Percentiles rank a stretch among this genome's conserved stretches.
These are phyloP conservation scores for Lepidium aucheri DNA, from an alignment of 345 rosid species.

Conservation along the genomic window DNA sequence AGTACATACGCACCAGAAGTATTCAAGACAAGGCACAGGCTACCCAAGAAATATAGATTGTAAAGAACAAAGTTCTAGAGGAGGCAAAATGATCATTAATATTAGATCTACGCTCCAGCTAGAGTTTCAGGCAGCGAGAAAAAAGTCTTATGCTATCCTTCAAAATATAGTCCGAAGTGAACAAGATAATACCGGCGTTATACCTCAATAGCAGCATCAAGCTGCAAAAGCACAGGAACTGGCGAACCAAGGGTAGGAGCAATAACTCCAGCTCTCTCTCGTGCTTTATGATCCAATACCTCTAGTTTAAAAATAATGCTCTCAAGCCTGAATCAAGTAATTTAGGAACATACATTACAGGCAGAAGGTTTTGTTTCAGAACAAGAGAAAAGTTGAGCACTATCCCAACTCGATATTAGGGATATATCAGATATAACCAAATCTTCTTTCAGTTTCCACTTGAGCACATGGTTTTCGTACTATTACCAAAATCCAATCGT, in stretches of 20 bases:
- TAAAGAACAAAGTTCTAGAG: not conserved
- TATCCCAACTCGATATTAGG: not conserved
- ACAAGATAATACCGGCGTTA: conserved; percentile 13
- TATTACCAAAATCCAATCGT: not conserved
- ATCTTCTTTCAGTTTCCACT: not conserved
- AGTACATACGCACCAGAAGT: not conserved
- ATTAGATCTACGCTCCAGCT: not conserved
- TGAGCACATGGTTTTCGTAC: not conserved
- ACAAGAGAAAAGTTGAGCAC: not conserved
- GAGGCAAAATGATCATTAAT: not conserved
- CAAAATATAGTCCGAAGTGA: not conserved
- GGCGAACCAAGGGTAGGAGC: conserved; percentile 66
- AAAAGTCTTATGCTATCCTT: not conserved
- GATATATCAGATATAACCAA: not conserved
- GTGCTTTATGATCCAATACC: conserved; percentile 86
- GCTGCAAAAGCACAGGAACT: conserved; percentile 68
- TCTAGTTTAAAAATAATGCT: conserved; percentile 71
- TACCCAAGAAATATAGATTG: not conserved
- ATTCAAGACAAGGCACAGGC: not conserved
- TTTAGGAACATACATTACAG: not conserved
- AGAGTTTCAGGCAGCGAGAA: not conserved
- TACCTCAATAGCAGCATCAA: conserved; percentile 84
- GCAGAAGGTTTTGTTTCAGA: not conserved
- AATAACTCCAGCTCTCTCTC: conserved; percentile 91
- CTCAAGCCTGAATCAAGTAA: conserved; percentile 53